phyloP scores from a whole-genome alignment of 2,329 filamentous ascomycete species.

The Epichloe aotearoae region DNA sequence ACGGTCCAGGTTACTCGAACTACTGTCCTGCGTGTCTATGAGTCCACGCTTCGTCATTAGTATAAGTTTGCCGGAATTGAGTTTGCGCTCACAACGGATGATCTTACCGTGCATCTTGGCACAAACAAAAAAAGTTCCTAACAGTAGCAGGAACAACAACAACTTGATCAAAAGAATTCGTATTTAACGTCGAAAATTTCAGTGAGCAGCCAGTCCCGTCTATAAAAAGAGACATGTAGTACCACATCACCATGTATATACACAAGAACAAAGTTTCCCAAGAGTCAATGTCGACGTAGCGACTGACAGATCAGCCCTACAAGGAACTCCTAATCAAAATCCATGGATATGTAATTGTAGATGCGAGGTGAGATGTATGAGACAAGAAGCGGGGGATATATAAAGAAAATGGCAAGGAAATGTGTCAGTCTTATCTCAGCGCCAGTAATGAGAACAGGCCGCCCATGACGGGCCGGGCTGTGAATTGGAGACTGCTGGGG shows the following conservation, averaged over 20 bases:
- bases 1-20: too few species aligned
- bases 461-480: conserved; percentile 66
- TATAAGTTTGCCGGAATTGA: too few species aligned
- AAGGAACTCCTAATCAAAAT: neutral
- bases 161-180: too few species aligned
- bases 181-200: neutral
- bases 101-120: too few species aligned
- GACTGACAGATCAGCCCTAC: neutral
- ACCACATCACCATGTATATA: neutral
- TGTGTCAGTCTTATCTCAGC: conserved; percentile 20
- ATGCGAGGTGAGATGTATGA: too few species aligned
- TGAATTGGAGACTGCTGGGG: conserved; percentile 53
- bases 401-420: neutral
- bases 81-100: too few species aligned
- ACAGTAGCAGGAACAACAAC: too few species aligned
- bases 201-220: neutral
- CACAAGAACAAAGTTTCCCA: neutral
- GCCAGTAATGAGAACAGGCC: conserved; percentile 71
- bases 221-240: neutral
- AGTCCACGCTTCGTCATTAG: too few species aligned
- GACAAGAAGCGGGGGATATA: neutral
- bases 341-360: neutral
- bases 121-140: too few species aligned
- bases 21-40: too few species aligned
- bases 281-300: neutral